A percentile compares a stretch with the other conserved stretches of the same genome.
These are phyloP conservation scores for Trypanosoma grayi DNA, from an alignment of 208 protist species.

Conservation along the genomic window DNA sequence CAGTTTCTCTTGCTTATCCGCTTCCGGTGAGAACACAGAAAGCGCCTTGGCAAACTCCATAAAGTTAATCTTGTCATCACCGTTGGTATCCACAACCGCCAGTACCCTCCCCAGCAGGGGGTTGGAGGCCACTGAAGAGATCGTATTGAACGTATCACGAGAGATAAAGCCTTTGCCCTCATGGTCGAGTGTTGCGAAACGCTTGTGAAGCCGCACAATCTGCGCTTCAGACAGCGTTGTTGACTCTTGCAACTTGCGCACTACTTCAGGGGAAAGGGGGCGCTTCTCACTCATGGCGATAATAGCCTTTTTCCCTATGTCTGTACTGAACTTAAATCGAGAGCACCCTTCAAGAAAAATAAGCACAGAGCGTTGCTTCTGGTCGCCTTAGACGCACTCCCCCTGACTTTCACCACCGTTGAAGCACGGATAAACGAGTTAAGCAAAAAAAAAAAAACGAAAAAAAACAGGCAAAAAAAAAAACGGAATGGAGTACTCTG, in stretches of 20 bases:
- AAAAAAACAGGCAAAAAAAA: not conserved
- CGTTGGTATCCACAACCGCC: conserved; percentile 75
- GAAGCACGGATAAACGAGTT: not conserved
- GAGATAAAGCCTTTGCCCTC: conserved; percentile 70
- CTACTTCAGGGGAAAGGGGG: conserved; percentile 48
- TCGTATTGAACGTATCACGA: conserved; percentile 60
- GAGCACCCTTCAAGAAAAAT: not conserved
- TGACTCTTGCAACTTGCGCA: conserved; percentile 58
- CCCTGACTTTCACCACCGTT: not conserved
- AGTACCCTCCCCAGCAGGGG: conserved; percentile 83
- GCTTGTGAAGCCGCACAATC: conserved; percentile 79
- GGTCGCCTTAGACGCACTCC: too few species aligned
- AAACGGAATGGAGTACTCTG: too few species aligned
- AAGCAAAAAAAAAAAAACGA: conserved; percentile 3
- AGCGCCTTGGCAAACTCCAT: conserved; percentile 80
- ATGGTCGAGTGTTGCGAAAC: conserved; percentile 82
- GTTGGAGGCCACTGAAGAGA: conserved; percentile 78
- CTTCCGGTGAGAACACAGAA: conserved; percentile 71
- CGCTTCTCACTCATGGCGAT: conserved; percentile 32
- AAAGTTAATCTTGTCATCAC: conserved; percentile 80
- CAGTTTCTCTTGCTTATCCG: conserved; percentile 76
- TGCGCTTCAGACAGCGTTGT: conserved; percentile 83
- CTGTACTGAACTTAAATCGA: not conserved
- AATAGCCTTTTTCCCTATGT: not conserved
- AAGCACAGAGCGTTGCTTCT: not conserved